A percentile compares a stretch with the other conserved stretches of the same genome.
Conservation (phyloP, 2,329 filamentous ascomycete species). For the Thermoascus crustaceus region DNA sequence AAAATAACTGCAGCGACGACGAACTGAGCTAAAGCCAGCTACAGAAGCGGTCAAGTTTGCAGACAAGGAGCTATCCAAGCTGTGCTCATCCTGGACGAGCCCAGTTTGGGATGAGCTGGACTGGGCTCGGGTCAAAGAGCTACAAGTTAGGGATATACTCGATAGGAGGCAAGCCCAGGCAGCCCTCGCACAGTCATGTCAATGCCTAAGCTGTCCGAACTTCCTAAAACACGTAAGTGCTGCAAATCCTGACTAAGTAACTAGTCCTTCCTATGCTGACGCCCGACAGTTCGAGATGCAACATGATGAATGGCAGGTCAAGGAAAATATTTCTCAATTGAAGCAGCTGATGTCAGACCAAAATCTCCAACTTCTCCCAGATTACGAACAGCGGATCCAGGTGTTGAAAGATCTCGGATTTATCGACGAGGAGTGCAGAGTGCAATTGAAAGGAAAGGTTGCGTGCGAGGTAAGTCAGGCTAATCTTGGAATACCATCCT, state of each 20-base stretch:
- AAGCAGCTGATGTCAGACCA: slow-evolving; percentile 90
- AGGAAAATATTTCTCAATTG: slow-evolving; percentile 82
- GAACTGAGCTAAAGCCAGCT: slow-evolving; percentile 9
- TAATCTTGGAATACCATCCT: background rate
- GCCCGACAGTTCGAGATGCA: slow-evolving; percentile 73
- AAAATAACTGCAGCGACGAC: slow-evolving; percentile 1
- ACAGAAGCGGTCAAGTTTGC: slow-evolving; percentile 50
- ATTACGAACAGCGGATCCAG: slow-evolving; percentile 90
- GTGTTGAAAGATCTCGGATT: slow-evolving; percentile 89
- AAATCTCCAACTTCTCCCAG: slow-evolving; percentile 87
- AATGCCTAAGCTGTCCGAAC: slow-evolving; percentile 61
- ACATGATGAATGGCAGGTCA: slow-evolving; percentile 93
- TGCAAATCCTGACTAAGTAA: background rate
- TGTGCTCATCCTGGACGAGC: slow-evolving; percentile 67
- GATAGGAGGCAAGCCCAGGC: slow-evolving; percentile 61
- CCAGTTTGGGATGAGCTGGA: slow-evolving; percentile 77
- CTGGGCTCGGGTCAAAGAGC: slow-evolving; percentile 70
- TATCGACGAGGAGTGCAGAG: slow-evolving; percentile 76
- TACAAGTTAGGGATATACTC: slow-evolving; percentile 71
- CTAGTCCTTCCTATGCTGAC: slow-evolving; percentile 15
- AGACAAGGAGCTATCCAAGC: slow-evolving; percentile 58
- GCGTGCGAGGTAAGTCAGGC: slow-evolving; percentile 63
- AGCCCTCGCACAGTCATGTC: slow-evolving; percentile 53
- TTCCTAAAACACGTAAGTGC: slow-evolving; percentile 79
- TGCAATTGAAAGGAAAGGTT: slow-evolving; percentile 95